These are phyloP conservation scores for Magnolia kwangsiensis DNA, from an alignment of 164 flowering plant species.

Conservation along the genomic window DNA sequence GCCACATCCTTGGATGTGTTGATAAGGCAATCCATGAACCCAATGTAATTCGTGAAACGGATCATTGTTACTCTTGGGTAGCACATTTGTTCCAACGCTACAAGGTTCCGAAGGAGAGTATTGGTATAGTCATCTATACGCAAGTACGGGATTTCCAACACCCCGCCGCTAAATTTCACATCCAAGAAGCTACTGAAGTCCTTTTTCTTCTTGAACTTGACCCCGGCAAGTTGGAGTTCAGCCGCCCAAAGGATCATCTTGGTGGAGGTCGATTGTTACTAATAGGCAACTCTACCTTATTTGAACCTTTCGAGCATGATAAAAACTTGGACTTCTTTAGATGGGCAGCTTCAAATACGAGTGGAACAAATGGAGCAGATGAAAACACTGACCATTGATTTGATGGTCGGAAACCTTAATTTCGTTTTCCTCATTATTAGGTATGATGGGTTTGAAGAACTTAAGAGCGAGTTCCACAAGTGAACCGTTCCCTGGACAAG, in stretches of 20 bases:
- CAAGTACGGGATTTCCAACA: background rate
- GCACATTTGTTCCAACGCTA: background rate
- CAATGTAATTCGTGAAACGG: background rate
- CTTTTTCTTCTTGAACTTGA: background rate
- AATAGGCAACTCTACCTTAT: background rate
- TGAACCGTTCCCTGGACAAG: background rate
- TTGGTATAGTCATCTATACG: background rate
- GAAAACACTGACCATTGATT: background rate
- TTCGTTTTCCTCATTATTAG: background rate
- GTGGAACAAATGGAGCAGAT: constrained; percentile 8
- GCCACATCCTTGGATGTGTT: background rate
- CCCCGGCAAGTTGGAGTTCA: background rate
- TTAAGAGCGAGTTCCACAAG: constrained; percentile 3
- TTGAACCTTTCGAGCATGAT: background rate
- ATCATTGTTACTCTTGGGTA: background rate
- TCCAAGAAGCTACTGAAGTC: background rate
- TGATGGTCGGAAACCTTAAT: background rate
- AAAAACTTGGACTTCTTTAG: background rate
- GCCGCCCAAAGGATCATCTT: background rate
- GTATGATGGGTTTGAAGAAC: constrained; percentile 5
- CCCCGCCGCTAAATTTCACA: background rate
- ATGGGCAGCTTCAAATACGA: background rate
- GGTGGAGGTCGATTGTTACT: background rate
- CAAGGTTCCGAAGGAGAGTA: constrained; percentile 1
- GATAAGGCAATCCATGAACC: constrained; percentile 8